Percentiles rank a stretch among this genome's conserved stretches.
Conservation (phyloP, 805 yeast species). For the Candida boidinii region DNA sequence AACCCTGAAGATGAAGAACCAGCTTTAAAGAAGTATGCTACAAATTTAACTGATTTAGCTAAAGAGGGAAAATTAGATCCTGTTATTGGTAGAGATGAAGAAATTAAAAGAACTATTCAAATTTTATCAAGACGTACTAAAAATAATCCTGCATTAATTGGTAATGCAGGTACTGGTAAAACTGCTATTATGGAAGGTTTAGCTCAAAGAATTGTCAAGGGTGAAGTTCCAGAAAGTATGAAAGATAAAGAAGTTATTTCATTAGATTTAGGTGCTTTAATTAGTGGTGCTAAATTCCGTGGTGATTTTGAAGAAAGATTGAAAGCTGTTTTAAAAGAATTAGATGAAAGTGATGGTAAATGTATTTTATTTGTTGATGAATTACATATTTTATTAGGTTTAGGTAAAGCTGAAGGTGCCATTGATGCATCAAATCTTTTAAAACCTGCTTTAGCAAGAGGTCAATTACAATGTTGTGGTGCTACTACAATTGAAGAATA, state of each 20-base stretch:
- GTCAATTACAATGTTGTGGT: constrained; percentile 86
- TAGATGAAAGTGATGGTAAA: constrained; percentile 68
- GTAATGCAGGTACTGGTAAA: constrained; percentile 97
- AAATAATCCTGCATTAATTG: constrained; percentile 91
- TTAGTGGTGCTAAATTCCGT: constrained; percentile 91
- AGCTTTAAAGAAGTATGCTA: constrained; percentile 78
- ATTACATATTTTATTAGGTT: constrained; percentile 78
- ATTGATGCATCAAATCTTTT: constrained; percentile 91
- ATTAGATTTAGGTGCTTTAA: constrained; percentile 78
- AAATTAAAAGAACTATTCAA: constrained; percentile 87
- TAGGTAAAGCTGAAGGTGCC: constrained; percentile 91
- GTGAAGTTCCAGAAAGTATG: constrained; percentile 93
- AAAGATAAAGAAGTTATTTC: constrained; percentile 78
- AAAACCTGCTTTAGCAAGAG: constrained; percentile 92
- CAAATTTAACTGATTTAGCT: constrained; percentile 81
- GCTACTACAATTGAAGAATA: constrained; percentile 95
- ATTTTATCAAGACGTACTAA: constrained; percentile 87
- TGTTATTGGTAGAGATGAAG: constrained; percentile 95
- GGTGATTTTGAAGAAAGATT: constrained; percentile 95
- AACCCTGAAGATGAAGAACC: constrained; percentile 43
- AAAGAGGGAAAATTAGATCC: constrained; percentile 89
- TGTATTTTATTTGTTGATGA: constrained; percentile 86
- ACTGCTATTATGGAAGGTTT: constrained; percentile 95
- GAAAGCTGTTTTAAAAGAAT: constrained; percentile 72
- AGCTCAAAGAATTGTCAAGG: constrained; percentile 85